Percentiles rank a stretch among this genome's conserved stretches.
Evolutionary conservation across 2,329 filamentous ascomycete species (phyloP).

Genomic region (Cordyceps pruinosa): DNA sequence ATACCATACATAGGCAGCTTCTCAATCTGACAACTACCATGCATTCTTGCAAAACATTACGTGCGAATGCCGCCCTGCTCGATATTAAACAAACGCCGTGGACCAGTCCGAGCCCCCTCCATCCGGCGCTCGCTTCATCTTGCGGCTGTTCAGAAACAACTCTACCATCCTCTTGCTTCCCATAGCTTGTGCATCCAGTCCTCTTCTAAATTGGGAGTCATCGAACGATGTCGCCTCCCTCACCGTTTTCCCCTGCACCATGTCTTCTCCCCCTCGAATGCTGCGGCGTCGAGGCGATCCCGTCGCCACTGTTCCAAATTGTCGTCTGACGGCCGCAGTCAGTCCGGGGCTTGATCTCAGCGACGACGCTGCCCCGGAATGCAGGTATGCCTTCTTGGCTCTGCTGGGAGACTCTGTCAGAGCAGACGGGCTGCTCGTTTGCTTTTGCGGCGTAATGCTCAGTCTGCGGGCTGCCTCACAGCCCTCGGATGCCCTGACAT

Average conservation of each 20-base stretch:
- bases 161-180: constrained; percentile 49
- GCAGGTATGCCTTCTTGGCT: constrained; percentile 13
- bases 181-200: constrained; percentile 28
- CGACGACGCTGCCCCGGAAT: constrained; percentile 18
- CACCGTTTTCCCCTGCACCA: not conserved
- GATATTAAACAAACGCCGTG: constrained; percentile 23
- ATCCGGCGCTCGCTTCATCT: constrained; percentile 23
- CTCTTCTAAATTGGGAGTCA: constrained; percentile 12
- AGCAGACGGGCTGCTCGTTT: constrained; percentile 11
- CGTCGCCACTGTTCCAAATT: constrained; percentile 13
- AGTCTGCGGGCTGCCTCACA: not conserved
- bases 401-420: constrained; percentile 7
- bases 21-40: constrained; percentile 9
- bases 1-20: constrained; percentile 6
- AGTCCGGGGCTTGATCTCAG: constrained; percentile 25
- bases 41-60: not conserved
- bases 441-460: constrained; percentile 1
- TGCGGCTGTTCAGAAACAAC: constrained; percentile 44
- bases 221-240: constrained; percentile 9
- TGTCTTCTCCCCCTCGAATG: not conserved
- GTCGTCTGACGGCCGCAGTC: constrained; percentile 12
- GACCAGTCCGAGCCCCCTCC: not conserved
- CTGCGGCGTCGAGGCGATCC: constrained; percentile 8
- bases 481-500: constrained; percentile 7
- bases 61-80: not conserved